These are phyloP conservation scores for Euphrasia arctica DNA, from an alignment of 305 asterid genomes.

Conservation along the genomic window DNA sequence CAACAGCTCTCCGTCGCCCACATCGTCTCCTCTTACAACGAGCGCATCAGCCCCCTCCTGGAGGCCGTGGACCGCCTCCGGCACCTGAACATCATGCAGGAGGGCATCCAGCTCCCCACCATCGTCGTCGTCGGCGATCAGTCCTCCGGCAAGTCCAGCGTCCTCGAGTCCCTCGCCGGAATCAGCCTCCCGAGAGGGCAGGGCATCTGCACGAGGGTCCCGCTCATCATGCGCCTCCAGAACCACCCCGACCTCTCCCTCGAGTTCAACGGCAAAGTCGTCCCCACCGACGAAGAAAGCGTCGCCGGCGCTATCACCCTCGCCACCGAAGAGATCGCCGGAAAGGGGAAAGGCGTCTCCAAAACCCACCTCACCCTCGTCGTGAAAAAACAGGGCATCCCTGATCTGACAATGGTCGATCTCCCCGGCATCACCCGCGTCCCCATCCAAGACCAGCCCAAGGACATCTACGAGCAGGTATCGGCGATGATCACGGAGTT, in stretches of 20 bases:
- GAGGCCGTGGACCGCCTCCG: conserved; percentile 37
- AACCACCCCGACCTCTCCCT: conserved; percentile 26
- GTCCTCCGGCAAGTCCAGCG: conserved; percentile 38
- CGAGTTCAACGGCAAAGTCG: conserved; percentile 18
- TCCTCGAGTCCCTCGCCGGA: conserved; percentile 35
- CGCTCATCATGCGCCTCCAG: conserved; percentile 32
- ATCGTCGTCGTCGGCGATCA: conserved; percentile 48
- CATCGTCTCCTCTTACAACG: conserved; percentile 18
- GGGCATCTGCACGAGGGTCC: conserved; percentile 40
- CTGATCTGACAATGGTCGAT: conserved; percentile 45
- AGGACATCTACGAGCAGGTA: conserved; percentile 38
- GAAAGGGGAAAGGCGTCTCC: conserved; percentile 27
- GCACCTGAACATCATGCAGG: conserved; percentile 43
- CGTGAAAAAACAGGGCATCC: conserved; percentile 33
- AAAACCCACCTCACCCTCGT: conserved; percentile 26
- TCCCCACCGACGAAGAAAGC: conserved; percentile 22
- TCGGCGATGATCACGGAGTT: conserved; percentile 35
- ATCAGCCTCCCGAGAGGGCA: conserved; percentile 38
- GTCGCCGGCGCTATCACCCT: conserved; percentile 11
- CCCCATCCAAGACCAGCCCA: conserved; percentile 40
- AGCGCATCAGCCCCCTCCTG: conserved; percentile 25
- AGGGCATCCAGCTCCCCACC: conserved; percentile 48
- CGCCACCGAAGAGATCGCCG: conserved; percentile 31
- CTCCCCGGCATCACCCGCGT: conserved; percentile 51
- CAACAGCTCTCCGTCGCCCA: too few relatives aligned